phyloP scores from a whole-genome alignment of 192 early-diverging fungal species.

The Endogone sp. region DNA sequence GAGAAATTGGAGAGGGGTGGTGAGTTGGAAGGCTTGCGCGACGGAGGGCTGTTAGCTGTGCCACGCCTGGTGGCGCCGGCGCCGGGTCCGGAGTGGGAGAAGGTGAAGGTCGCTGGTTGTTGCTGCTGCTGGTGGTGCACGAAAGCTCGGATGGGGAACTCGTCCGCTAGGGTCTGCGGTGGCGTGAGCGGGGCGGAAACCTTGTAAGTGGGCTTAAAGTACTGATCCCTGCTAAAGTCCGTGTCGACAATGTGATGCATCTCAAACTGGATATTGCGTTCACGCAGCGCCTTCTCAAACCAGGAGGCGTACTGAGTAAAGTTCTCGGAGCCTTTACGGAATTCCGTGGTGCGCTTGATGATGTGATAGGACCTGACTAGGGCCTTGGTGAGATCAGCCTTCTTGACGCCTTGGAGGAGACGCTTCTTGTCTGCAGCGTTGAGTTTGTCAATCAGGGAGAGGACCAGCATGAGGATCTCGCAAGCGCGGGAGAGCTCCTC shows the following conservation, averaged over 20 bases:
- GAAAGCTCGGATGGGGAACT: neutral
- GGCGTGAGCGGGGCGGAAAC: neutral
- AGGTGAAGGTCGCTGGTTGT: neutral
- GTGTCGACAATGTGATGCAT: conserved; percentile 1
- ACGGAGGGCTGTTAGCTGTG: neutral
- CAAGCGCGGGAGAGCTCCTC: conserved; percentile 32
- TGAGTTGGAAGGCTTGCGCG: neutral
- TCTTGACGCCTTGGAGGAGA: conserved; percentile 15
- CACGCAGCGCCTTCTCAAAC: conserved; percentile 16
- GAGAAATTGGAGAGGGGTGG: neutral
- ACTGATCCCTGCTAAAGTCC: neutral
- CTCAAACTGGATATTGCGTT: neutral
- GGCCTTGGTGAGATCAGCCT: conserved; percentile 10
- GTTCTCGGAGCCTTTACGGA: conserved; percentile 11
- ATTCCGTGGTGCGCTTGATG: conserved; percentile 22
- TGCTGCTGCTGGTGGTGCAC: neutral
- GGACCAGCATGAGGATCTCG: conserved; percentile 17
- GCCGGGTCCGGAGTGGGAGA: neutral
- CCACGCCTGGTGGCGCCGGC: neutral
- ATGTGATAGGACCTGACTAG: conserved; percentile 16
- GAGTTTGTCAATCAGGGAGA: conserved; percentile 17
- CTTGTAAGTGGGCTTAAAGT: neutral
- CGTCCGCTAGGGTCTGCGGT: no score
- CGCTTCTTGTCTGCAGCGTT: conserved; percentile 1
- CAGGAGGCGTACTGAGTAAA: conserved; percentile 24